Percentiles rank a stretch among this genome's conserved stretches.
Conservation (phyloP, 2,329 filamentous ascomycete species). For the Mollisiaceae sp. region DNA sequence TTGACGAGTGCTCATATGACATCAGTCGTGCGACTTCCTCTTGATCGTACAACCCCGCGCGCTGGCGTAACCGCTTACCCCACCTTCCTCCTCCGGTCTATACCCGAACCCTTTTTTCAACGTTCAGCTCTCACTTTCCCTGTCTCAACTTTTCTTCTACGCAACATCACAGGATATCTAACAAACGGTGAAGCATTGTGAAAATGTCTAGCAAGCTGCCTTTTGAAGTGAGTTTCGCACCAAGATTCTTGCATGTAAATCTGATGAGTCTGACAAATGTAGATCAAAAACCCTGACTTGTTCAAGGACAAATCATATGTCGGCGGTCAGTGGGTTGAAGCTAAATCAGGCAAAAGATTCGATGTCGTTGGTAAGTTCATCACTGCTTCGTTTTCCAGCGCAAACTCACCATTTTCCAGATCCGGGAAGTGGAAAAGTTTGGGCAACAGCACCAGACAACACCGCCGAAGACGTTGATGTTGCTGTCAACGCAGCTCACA, state of each 20-base stretch:
- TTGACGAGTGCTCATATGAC: constrained; percentile 1
- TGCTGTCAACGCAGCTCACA: constrained; percentile 62
- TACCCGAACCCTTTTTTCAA: neutral
- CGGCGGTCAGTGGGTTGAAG: constrained; percentile 59
- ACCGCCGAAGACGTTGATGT: constrained; percentile 62
- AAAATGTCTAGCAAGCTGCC: constrained; percentile 21
- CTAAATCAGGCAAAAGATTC: constrained; percentile 61
- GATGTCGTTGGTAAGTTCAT: constrained; percentile 54
- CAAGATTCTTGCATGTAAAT: neutral
- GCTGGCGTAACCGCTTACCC: constrained; percentile 7
- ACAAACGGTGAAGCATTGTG: neutral
- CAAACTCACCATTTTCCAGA: constrained; percentile 45
- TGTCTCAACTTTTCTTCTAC: neutral
- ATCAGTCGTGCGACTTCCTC: constrained; percentile 2
- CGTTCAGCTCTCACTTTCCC: neutral
- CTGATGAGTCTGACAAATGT: constrained; percentile 14
- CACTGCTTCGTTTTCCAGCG: neutral
- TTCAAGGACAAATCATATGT: constrained; percentile 59
- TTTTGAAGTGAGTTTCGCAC: constrained; percentile 18
- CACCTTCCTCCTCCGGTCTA: constrained; percentile 8
- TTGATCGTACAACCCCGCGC: constrained; percentile 6
- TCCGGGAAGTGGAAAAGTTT: constrained; percentile 49
- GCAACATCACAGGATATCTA: neutral
- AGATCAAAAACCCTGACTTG: constrained; percentile 59
- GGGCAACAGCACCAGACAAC: constrained; percentile 50